Evolutionary conservation across 495 filamentous ascomycete species (phyloP).

Genomic region (Beverwykella pulmonaria): DNA sequence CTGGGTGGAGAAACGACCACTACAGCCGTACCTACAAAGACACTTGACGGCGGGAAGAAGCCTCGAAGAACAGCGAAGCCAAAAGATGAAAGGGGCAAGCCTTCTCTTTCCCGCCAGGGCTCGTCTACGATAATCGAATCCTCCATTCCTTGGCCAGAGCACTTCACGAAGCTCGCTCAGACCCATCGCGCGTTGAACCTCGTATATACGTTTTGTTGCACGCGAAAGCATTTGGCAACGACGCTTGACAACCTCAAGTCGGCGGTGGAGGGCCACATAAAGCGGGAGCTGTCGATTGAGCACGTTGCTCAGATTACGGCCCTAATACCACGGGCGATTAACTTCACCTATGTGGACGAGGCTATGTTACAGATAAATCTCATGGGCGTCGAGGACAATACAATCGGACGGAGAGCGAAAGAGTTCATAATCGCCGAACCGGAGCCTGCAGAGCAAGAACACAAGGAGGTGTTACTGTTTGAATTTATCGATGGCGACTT

Average conservation of each 20-base stretch:
- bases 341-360: constrained; percentile 87
- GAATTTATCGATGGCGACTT: constrained; percentile 92
- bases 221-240: constrained; percentile 86
- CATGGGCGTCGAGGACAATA: constrained; percentile 61
- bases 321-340: constrained; percentile 72
- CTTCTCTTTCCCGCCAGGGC: constrained; percentile 44
- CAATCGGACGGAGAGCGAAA: constrained; percentile 34
- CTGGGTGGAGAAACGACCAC: constrained; percentile 32
- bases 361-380: constrained; percentile 76
- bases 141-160: constrained; percentile 69
- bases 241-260: constrained; percentile 86
- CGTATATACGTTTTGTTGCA: constrained; percentile 92
- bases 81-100: constrained; percentile 33
- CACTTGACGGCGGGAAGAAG: constrained; percentile 58
- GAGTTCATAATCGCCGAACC: constrained; percentile 36
- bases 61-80: constrained; percentile 47
- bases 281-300: constrained; percentile 66
- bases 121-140: constrained; percentile 53
- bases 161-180: constrained; percentile 71
- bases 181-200: constrained; percentile 85
- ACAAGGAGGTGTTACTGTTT: constrained; percentile 75
- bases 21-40: constrained; percentile 55
- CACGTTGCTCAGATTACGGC: constrained; percentile 83
- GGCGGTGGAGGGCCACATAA: constrained; percentile 81
- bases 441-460: constrained; percentile 45